Base-by-base conservation (phyloP, 352 stramenopile genomes). In the Globisporangium carolinianum region DNA sequence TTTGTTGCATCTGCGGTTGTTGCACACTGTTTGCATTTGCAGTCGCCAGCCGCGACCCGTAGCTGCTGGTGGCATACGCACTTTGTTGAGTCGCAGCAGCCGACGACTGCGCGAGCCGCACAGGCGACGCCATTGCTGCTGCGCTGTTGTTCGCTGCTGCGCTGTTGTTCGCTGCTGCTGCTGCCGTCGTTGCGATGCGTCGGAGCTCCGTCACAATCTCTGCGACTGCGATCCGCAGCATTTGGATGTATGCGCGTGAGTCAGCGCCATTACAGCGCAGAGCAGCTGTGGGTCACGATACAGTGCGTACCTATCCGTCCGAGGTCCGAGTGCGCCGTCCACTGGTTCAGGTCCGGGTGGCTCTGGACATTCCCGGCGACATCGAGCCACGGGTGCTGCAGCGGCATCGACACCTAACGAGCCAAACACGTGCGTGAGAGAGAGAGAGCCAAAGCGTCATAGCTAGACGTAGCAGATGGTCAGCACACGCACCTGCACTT, bases 321-420 rank as follows among this genome's bases (percentile, higher is more conserved):
- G 39, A 94, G 63, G 58, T 94, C 84, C 57, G 84, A 91, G 68
- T 94, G 84, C 15, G 78, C 81, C 3, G 81, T 90, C 84, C 84
- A 94, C 53, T 85, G 79, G 60, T 76, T 88, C 17, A 94, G 55
- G 55, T 94, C 84, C 14, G 75, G 66, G 57, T 94, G 81, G 0
- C 76, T 71, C 24, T 83, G 69, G 8, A 94, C 84, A 47, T 84
- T 89, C 11, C 83, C 83, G 14, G 68, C 71, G 14, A 75, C 62
- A 65, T 94, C 83, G 8, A 94, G 63, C 76, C 81, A 87, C 46
- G 69, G 75, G 61, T 94, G 81, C 60, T 89, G 79, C 62, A 94
- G 37, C 0, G 79, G 72, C 18, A 89, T 75, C 7, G 83, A 91
- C 9, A 74, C 60, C 83, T 93, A 61, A 8, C 10, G 36, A 36